Base-by-base conservation (phyloP, 1,284 basidiomycete species). In the Sanghuangporus baumii region DNA sequence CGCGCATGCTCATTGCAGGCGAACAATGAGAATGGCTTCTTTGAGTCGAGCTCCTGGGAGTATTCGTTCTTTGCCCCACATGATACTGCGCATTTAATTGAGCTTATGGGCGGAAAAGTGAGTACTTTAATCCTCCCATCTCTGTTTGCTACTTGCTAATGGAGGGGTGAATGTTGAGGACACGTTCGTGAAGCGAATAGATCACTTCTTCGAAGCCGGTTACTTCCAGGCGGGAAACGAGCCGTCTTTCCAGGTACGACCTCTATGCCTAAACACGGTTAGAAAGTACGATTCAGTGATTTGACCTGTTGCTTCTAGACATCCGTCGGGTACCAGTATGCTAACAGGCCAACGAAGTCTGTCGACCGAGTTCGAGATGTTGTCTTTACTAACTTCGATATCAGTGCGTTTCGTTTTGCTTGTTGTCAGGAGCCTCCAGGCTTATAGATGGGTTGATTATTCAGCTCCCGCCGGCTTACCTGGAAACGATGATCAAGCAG, bases 401-500 rank as follows among this genome's bases (percentile, higher is more conserved):
- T 76, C 66, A 76, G 76, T 76, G 63, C 55, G 71, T 61, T 46
- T 51, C 18, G 1, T 51, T 51, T 26, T 23, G 16, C 23, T 43
- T 43, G 11, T 43, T 43, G 11, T 43, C 23, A 26, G 23, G 23
- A 46, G 18, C 5, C 14, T 46, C 11, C 16, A 18, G 6, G 16
- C 43, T 14, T n/a, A 46, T 16, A 16, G 43, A 6, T 46, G 14
- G 14, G 16, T 46, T 16, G 20, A n/a, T 20, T 18, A 18, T n/a
- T n/a, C 16, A 46, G 43, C 43, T n/a, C 43, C 43, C 14, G 43
- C 43, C 3, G 76, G 77, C 8, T 63, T 79, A 16, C 76, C 76
- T 8, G 85, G 86, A 55, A 87, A 87, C 62, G 85, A 87, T 65
- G 86, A 88, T 68, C 86, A 87, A 71, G 85, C 81, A 6, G 86